These are phyloP conservation scores for Glebionis coronaria DNA, from an alignment of 129 eudicot species.

Conservation along the genomic window DNA sequence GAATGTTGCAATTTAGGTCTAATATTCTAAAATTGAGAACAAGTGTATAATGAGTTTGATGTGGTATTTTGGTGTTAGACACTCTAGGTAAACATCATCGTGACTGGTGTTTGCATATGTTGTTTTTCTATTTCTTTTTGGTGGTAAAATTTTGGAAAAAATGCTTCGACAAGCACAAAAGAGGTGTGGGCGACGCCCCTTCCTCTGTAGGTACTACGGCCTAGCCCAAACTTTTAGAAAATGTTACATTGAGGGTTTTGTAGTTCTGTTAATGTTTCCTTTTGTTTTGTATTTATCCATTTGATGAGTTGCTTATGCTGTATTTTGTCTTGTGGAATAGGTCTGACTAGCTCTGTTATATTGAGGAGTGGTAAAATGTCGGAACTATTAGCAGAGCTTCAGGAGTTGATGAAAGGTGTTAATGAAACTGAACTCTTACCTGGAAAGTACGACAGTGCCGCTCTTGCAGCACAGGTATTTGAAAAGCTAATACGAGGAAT, in stretches of 20 bases:
- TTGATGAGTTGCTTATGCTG: neutral
- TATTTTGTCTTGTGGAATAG: constrained; percentile 31
- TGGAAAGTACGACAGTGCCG: constrained; percentile 65
- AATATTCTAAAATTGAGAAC: too few species aligned
- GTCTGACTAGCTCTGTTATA: constrained; percentile 73
- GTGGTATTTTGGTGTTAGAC: too few species aligned
- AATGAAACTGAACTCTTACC: constrained; percentile 64
- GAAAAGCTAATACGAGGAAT: neutral
- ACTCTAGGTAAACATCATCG: too few species aligned
- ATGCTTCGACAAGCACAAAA: neutral
- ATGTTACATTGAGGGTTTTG: neutral
- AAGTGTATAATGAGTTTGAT: too few species aligned
- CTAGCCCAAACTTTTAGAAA: too few species aligned
- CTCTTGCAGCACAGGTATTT: constrained; percentile 79
- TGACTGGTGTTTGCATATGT: too few species aligned
- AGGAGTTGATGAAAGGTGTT: constrained; percentile 68
- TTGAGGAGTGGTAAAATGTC: constrained; percentile 83
- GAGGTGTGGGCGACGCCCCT: too few species aligned
- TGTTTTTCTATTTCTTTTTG: too few species aligned
- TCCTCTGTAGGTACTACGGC: too few species aligned
- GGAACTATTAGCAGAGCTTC: constrained; percentile 71
- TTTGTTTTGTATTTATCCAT: neutral
- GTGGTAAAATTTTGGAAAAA: too few species aligned
- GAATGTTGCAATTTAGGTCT: too few species aligned
- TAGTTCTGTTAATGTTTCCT: constrained; percentile 11